Conservation (phyloP, 148 eudicot species). For the Salicornia ramosissima region DNA sequence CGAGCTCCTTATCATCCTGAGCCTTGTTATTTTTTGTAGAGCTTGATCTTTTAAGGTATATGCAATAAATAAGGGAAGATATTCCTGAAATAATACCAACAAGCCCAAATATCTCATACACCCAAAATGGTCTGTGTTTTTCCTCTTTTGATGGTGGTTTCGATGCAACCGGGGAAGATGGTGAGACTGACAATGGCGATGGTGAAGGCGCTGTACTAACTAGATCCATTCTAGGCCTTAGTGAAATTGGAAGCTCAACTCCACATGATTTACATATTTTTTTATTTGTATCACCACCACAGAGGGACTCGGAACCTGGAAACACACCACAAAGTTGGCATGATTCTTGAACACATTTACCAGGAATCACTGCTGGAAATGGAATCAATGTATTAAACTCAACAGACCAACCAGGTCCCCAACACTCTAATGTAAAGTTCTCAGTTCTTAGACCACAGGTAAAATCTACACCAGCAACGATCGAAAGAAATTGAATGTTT, state of each 20-base stretch:
- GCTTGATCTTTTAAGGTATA: constrained; percentile 18
- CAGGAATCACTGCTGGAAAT: constrained; percentile 40
- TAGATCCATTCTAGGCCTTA: constrained; percentile 5
- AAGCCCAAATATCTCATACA: constrained; percentile 36
- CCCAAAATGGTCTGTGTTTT: constrained; percentile 28
- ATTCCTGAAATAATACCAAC: constrained; percentile 36
- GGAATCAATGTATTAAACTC: constrained; percentile 23
- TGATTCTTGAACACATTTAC: constrained; percentile 37
- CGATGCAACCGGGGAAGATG: constrained; percentile 7
- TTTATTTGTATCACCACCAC: constrained; percentile 29
- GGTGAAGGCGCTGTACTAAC: constrained; percentile 8
- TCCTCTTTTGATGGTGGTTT: neutral
- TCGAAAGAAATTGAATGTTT: constrained; percentile 28
- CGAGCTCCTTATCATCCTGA: constrained; percentile 25
- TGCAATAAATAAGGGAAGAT: constrained; percentile 30
- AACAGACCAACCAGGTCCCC: constrained; percentile 55
- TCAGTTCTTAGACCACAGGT: constrained; percentile 44
- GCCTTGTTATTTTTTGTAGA: neutral
- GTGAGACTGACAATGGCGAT: constrained; percentile 17
- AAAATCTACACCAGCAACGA: constrained; percentile 44
- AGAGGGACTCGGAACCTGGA: constrained; percentile 40
- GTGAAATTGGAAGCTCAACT: constrained; percentile 20
- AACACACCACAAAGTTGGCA: constrained; percentile 42
- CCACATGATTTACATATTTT: constrained; percentile 48
- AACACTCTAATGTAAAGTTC: constrained; percentile 36